Conservation (phyloP, 768 basidiomycete species). For the Chiua virens region DNA sequence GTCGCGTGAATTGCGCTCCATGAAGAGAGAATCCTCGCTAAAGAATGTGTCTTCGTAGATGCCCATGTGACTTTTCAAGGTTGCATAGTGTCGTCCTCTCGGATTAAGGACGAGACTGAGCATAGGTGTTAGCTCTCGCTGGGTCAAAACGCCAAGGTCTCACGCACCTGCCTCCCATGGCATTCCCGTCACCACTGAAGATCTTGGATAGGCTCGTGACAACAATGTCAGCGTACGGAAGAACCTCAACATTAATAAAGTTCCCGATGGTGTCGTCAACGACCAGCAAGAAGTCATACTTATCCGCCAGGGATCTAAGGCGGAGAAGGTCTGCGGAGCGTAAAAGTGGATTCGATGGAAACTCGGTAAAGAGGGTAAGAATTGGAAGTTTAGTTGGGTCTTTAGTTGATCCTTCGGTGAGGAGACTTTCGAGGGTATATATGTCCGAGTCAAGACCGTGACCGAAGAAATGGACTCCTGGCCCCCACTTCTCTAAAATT, state of each 20-base stretch:
- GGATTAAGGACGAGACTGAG: slow-evolving; percentile 87
- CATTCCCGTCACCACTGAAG: slow-evolving; percentile 92
- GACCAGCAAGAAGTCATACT: slow-evolving; percentile 84
- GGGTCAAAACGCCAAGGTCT: neutral
- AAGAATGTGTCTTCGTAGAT: slow-evolving; percentile 87
- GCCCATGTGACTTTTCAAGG: slow-evolving; percentile 60
- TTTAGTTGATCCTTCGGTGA: slow-evolving; percentile 44
- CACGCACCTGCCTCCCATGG: slow-evolving; percentile 94
- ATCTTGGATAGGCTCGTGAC: slow-evolving; percentile 92
- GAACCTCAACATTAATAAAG: slow-evolving; percentile 88
- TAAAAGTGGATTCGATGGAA: slow-evolving; percentile 93
- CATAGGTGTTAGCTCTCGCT: neutral
- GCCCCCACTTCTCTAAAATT: slow-evolving; percentile 93
- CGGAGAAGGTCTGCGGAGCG: slow-evolving; percentile 78
- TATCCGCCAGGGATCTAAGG: slow-evolving; percentile 78
- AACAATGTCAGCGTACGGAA: slow-evolving; percentile 85
- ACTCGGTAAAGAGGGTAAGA: slow-evolving; percentile 86
- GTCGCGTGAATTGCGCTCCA: slow-evolving; percentile 98
- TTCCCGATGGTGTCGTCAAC: slow-evolving; percentile 96
- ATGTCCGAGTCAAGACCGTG: slow-evolving; percentile 76
- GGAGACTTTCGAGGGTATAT: slow-evolving; percentile 63
- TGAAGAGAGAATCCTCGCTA: slow-evolving; percentile 88
- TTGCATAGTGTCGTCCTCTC: slow-evolving; percentile 60
- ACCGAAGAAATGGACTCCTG: slow-evolving; percentile 88
- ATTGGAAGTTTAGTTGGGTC: slow-evolving; percentile 55